phyloP scores from a whole-genome alignment of 164 flowering plant genomes.

The Saururus chinensis region DNA sequence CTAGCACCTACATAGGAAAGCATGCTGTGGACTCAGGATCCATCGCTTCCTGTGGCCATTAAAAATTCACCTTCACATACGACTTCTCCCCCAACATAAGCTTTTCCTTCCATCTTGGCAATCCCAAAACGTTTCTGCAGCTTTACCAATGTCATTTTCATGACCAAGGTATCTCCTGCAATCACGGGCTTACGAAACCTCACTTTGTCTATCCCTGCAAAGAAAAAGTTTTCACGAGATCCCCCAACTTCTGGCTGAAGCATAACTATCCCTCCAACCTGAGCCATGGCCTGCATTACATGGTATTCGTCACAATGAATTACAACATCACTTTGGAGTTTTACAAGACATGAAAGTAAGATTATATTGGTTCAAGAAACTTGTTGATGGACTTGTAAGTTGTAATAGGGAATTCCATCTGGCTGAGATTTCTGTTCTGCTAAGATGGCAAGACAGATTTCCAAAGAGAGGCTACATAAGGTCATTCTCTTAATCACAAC shows the following conservation, averaged over 20 bases:
- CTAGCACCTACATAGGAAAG: too few relatives aligned
- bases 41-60: conserved; percentile 56
- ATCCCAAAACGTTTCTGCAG: conserved; percentile 76
- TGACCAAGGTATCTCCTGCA: conserved; percentile 90
- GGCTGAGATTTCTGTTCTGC: too few relatives aligned
- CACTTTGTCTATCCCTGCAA: conserved; percentile 96
- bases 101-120: conserved; percentile 95
- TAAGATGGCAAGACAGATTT: too few relatives aligned
- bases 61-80: conserved; percentile 97
- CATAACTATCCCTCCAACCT: conserved; percentile 95
- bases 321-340: too few relatives aligned
- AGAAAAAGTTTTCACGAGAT: conserved; percentile 78
- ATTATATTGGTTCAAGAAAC: too few relatives aligned
- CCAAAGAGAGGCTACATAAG: too few relatives aligned
- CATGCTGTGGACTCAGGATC: not conserved
- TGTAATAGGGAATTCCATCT: too few relatives aligned
- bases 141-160: conserved; percentile 81
- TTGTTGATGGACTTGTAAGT: too few relatives aligned
- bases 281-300: conserved; percentile 84
- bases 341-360: too few relatives aligned
- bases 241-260: conserved; percentile 95
- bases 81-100: conserved; percentile 84
- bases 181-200: conserved; percentile 90
- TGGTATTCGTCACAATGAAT: not conserved
- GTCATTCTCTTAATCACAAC: too few relatives aligned